These are phyloP conservation scores for Pythium rishiriense DNA, from an alignment of 352 stramenopile genomes.

Conservation along the genomic window DNA sequence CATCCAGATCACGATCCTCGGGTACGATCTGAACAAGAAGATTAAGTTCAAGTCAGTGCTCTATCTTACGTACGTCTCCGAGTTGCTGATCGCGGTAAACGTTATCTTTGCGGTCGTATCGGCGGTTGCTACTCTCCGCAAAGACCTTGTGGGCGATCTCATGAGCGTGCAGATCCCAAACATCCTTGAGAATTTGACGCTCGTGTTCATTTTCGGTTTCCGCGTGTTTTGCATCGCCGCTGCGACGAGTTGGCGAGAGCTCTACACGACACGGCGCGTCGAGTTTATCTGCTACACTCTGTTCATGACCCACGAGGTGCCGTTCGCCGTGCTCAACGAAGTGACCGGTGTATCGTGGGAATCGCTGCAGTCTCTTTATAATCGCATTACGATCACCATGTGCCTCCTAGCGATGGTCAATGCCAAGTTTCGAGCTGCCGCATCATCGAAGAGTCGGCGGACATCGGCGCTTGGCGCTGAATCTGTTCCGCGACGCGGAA, in stretches of 20 bases:
- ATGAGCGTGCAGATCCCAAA: not conserved
- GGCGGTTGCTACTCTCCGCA: not conserved
- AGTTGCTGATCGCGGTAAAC: conserved; percentile 17
- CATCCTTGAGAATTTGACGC: not conserved
- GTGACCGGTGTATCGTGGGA: conserved; percentile 27
- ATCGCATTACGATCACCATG: conserved; percentile 14
- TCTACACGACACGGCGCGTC: not conserved
- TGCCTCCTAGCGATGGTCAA: not conserved
- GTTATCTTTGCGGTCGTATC: not conserved
- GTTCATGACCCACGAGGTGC: conserved; percentile 9
- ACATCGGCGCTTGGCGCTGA: not conserved
- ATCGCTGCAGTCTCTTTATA: conserved; percentile 28
- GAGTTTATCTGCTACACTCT: conserved; percentile 22
- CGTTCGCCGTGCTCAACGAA: conserved; percentile 32
- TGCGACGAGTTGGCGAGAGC: not conserved
- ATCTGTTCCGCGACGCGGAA: too few relatives aligned
- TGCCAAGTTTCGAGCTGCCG: not conserved
- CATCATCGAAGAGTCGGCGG: not conserved
- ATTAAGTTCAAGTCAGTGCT: conserved; percentile 30
- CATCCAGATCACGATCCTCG: conserved; percentile 37
- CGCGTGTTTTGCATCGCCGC: conserved; percentile 1
- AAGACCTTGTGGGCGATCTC: not conserved
- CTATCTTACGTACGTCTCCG: conserved; percentile 25
- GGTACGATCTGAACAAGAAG: conserved; percentile 28
- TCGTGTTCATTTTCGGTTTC: conserved; percentile 8